phyloP scores from a whole-genome alignment of 306 rosid genomes.

The Rosa multiflora region DNA sequence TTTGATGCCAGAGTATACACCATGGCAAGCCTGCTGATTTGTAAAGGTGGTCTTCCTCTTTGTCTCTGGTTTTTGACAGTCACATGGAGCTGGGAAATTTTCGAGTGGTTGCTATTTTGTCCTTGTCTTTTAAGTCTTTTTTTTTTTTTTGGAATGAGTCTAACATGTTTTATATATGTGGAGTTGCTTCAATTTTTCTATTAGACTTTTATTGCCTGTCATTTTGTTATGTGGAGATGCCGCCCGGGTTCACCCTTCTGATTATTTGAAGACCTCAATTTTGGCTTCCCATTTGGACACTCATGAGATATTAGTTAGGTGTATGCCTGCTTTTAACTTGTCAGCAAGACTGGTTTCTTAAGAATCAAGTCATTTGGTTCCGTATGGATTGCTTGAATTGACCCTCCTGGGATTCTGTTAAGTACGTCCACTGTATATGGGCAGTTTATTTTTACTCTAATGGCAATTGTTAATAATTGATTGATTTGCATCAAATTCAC shows the following conservation, averaged over 20 bases:
- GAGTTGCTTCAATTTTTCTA: not conserved
- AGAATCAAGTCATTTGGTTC: slow-evolving; percentile 2
- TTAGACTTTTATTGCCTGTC: not conserved
- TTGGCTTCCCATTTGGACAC: slow-evolving; percentile 21
- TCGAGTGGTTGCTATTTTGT: no score
- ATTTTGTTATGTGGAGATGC: no score
- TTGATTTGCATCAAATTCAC: no score
- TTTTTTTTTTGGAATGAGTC: no score
- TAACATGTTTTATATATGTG: not conserved
- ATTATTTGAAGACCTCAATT: not conserved
- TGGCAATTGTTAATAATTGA: no score
- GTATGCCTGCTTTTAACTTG: slow-evolving; percentile 14
- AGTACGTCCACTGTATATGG: no score
- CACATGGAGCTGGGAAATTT: not conserved
- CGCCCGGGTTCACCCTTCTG: no score
- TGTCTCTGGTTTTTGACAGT: slow-evolving; percentile 12
- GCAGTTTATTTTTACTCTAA: no score
- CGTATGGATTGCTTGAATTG: slow-evolving; percentile 1
- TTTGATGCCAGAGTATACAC: not conserved
- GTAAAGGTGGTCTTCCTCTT: not conserved
- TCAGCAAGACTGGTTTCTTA: not conserved
- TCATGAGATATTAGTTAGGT: not conserved
- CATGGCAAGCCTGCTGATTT: not conserved
- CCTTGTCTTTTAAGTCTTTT: no score
- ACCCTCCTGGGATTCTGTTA: not conserved